Evolutionary conservation across 2,329 filamentous ascomycete species (phyloP), one percentile per base, ranked within the genome.

Genomic region (Diaporthe batatas): DNA sequence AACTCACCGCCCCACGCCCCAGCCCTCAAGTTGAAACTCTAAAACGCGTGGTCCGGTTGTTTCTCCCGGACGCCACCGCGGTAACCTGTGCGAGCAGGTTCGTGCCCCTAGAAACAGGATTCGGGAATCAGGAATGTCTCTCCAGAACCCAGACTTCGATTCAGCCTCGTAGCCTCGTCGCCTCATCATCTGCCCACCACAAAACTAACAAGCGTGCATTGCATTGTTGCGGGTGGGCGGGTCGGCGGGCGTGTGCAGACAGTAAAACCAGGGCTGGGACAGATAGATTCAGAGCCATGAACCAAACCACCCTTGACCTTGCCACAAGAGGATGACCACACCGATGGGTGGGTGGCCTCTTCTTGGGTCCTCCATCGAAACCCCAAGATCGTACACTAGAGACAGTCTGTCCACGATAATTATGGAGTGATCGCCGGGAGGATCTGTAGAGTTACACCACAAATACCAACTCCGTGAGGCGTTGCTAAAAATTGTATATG

Each of bases 121-220:
- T 21, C 36, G 2, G 8, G 8, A 39, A 39, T 11, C 16, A n/a
- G n/a, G n/a, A n/a, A n/a, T n/a, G n/a, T n/a, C 36, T 21, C 7
- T 55, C 29, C 25, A 14, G 44, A 58, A 21, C 39, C 21, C 5
- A 11, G 11, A 2, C 42, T 23, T 42, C 59, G 59, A 36, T 51
- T 65, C 59, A 65, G 59, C 59, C 59, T 65, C 11, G 59, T 49
- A 42, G 44, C 42, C 59, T 65, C 42, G 12, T 39, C 36, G 11
- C 36, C 11, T 39, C 36, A 65, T 65, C 59, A 65, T 65, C 59
- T 65, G 59, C 44, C 59, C 59, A 51, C 59, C 36, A 14, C 29
- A 29, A 29, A 29, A 14, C 36, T 2, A 14, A 14, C 6, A 14
- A 44, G 1, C n/a, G 23, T n/a, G 58, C 36, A 18, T 23, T 42